Evolutionary conservation across 768 basidiomycete genomes (phyloP).

Genomic region (Mrakia hoshinonis): DNA sequence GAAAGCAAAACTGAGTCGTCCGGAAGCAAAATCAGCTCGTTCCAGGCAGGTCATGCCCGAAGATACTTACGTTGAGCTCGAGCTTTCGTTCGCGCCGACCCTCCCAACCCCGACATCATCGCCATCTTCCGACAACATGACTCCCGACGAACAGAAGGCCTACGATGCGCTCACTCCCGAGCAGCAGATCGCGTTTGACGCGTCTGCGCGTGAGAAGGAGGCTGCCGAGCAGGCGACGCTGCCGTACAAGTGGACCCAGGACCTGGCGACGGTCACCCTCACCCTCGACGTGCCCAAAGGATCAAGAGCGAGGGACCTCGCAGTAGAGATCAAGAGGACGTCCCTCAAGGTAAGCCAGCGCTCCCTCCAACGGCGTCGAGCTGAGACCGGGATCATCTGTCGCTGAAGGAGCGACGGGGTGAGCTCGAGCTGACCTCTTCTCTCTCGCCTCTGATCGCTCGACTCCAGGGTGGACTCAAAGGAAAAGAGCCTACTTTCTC

Average conservation of each 20-base stretch:
- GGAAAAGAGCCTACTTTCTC: conserved; percentile 68
- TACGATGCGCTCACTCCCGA: conserved; percentile 17
- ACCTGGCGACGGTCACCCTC: conserved; percentile 77
- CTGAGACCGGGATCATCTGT: not conserved
- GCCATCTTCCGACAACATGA: not conserved
- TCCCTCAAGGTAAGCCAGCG: conserved; percentile 61
- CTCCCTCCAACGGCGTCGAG: too few relatives aligned
- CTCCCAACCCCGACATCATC: too few relatives aligned
- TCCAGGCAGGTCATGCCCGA: too few relatives aligned
- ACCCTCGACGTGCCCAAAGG: conserved; percentile 76
- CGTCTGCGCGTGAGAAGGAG: conserved; percentile 1
- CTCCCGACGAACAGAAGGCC: conserved; percentile 2
- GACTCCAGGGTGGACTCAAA: conserved; percentile 50
- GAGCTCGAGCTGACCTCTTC: conserved; percentile 1
- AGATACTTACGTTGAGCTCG: too few relatives aligned
- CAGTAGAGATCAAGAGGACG: conserved; percentile 67
- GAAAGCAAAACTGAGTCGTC: too few relatives aligned
- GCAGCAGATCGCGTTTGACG: conserved; percentile 6
- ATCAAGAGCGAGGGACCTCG: conserved; percentile 68
- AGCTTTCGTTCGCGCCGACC: too few relatives aligned
- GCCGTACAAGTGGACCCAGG: conserved; percentile 86
- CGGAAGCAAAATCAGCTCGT: too few relatives aligned
- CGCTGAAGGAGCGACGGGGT: not conserved
- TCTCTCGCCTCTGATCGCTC: not conserved
- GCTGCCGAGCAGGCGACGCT: conserved; percentile 49